Percentiles rank a stretch among this genome's conserved stretches.
Conservation (phyloP, 495 filamentous ascomycete species). For the Xylaria cubensis region DNA sequence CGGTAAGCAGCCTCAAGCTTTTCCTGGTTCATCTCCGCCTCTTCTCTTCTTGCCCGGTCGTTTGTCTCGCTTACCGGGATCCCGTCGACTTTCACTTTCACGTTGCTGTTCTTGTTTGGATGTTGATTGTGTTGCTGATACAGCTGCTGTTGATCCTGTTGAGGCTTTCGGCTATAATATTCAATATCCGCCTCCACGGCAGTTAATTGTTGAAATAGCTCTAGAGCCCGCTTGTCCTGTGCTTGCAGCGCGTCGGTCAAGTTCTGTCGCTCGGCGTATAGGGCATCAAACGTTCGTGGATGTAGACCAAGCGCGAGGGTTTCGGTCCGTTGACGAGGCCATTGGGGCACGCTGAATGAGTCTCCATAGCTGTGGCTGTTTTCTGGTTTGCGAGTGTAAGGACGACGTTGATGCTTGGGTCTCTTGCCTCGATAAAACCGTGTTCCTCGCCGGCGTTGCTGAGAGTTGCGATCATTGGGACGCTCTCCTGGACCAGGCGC, state of each 20-base stretch:
- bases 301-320: constrained; percentile 31
- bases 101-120: background rate
- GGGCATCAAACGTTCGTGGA: constrained; percentile 44
- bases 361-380: background rate
- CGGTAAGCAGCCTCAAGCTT: background rate
- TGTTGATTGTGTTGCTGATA: constrained; percentile 4
- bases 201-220: constrained; percentile 42
- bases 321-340: background rate
- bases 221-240: constrained; percentile 41
- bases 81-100: background rate
- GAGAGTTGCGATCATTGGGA: background rate
- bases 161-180: background rate
- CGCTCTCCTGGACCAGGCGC: background rate
- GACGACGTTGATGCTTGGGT: background rate
- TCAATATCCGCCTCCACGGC: constrained; percentile 36
- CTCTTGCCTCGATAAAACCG: background rate
- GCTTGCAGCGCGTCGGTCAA: constrained; percentile 45
- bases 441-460: background rate
- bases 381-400: background rate
- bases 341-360: background rate
- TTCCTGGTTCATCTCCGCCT: constrained; percentile 30
- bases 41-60: constrained; percentile 3
- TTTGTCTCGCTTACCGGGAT: background rate
- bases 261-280: constrained; percentile 49
- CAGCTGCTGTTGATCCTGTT: background rate